phyloP scores from a whole-genome alignment of 169 alveolate species.

The Besnoitia besnoiti region DNA sequence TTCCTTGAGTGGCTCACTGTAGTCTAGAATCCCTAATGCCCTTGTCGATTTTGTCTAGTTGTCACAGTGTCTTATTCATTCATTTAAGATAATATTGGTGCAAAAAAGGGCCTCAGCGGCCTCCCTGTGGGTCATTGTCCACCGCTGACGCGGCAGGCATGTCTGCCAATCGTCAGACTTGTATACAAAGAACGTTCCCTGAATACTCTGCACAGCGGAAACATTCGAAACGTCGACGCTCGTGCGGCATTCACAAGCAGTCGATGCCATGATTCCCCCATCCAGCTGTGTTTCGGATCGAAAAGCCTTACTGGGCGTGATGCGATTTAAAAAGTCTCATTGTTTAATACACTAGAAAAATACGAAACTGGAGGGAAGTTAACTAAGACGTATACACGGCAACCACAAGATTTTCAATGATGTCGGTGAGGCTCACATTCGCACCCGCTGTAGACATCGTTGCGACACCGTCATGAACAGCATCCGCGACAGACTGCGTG shows the following conservation, averaged over 20 bases:
- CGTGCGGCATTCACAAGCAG: no score
- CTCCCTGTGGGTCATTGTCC: neutral
- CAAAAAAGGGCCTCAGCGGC: neutral
- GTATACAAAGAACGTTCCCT: neutral
- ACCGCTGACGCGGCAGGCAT: neutral
- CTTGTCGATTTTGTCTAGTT: neutral
- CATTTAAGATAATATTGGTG: neutral
- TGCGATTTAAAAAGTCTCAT: slow-evolving; percentile 20
- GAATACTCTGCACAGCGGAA: neutral
- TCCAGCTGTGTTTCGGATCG: no score
- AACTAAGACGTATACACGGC: neutral
- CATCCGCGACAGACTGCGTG: neutral
- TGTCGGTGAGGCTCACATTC: neutral
- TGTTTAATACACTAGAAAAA: neutral
- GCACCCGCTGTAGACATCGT: neutral
- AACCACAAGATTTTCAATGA: slow-evolving; percentile 16
- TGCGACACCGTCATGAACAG: neutral
- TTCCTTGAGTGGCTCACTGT: neutral
- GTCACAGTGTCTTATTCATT: neutral
- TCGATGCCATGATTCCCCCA: no score
- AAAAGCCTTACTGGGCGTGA: neutral
- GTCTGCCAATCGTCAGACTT: neutral
- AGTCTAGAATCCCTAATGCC: neutral
- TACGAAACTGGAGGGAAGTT: neutral
- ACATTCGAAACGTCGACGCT: no score